A percentile compares a stretch with the other conserved stretches of the same genome.
phyloP scores from a whole-genome alignment of 208 protist genomes.

The Leishmania major region DNA sequence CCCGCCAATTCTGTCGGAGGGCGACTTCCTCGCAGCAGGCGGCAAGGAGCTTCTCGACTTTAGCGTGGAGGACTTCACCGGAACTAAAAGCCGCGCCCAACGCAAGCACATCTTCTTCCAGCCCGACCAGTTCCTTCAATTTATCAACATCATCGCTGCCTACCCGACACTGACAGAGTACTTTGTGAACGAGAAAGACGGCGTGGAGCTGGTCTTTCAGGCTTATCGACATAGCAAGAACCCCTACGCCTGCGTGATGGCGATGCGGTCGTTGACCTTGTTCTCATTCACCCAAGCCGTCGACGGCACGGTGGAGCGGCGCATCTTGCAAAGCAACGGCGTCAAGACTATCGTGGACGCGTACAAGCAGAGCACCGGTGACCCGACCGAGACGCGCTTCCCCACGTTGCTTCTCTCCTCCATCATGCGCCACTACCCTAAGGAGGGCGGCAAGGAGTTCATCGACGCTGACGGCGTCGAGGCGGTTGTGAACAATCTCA shows the following conservation, averaged over 20 bases:
- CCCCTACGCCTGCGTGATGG: conserved; percentile 75
- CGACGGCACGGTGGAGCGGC: conserved; percentile 79
- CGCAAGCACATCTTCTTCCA: conserved; percentile 90
- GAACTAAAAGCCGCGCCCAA: conserved; percentile 41
- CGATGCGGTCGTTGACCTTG: conserved; percentile 75
- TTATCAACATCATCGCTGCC: conserved; percentile 78
- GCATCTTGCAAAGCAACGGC: conserved; percentile 74
- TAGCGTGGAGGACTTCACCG: conserved; percentile 82
- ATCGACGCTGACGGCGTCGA: conserved; percentile 75
- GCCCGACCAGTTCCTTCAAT: conserved; percentile 82
- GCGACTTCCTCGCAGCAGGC: conserved; percentile 64
- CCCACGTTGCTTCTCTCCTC: conserved; percentile 85
- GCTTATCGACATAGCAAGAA: conserved; percentile 74
- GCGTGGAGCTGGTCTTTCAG: conserved; percentile 74
- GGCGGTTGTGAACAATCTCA: conserved; percentile 80
- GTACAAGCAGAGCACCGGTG: conserved; percentile 83
- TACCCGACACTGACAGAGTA: conserved; percentile 74
- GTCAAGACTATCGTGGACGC: conserved; percentile 73
- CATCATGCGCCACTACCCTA: conserved; percentile 83
- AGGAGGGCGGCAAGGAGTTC: conserved; percentile 80
- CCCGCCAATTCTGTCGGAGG: conserved; percentile 63
- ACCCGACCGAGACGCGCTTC: conserved; percentile 88
- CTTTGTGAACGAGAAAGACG: conserved; percentile 75
- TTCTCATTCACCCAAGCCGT: conserved; percentile 82
- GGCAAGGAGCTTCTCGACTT: conserved; percentile 80